Evolutionary conservation across 1,284 basidiomycete species (phyloP), one percentile per base, ranked within the genome.

Genomic region (Cutaneotrichosporon arboriforme): DNA sequence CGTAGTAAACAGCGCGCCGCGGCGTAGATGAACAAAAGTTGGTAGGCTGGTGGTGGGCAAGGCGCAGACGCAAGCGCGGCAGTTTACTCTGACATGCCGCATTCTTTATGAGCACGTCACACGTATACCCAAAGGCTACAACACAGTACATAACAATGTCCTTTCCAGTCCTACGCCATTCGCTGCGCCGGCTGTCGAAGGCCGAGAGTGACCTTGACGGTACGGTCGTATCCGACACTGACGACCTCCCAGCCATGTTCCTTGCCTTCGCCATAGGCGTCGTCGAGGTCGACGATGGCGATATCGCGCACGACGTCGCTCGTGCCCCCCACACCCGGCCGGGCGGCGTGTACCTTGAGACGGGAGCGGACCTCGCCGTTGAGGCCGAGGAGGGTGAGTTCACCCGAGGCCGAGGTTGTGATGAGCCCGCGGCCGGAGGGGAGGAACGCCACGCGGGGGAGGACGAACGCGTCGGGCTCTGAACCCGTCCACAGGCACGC

Each of bases 361-460:
- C 54, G 64, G 0, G 62, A 58, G 12, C 69, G 57, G 10, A 63
- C 60, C 37, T 71, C 64, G 22, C 71, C 74, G 4, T 49, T 53
- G 0, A 72, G 39, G 1, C 65, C 44, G 38, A 71, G 49, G 10
- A 76, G 58, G n/a, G 66, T 62, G n/a, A 76, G 59, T 48, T 67
- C 62, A 1, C 74, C 74, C 18, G 66, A 67, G 2, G 70, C 62
- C 3, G 70, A 66, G 1, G 72, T 69, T 0, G 66, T 69, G 5
- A 76, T 54, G 15, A 76, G 18, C 14, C 71, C 72, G 4, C 60
- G 60, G 1, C 72, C 72, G 47, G 70, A 63, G 0, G 73, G 73
- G n/a, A 73, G 51, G 70, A 73, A 76, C 1, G 61, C 59, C 59
- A 77, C 70, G 17, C 73, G 62, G n/a, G 74, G 72, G 13, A 75